phyloP scores from a whole-genome alignment of 1,284 basidiomycete genomes.

The Cryptococcus sp. region DNA sequence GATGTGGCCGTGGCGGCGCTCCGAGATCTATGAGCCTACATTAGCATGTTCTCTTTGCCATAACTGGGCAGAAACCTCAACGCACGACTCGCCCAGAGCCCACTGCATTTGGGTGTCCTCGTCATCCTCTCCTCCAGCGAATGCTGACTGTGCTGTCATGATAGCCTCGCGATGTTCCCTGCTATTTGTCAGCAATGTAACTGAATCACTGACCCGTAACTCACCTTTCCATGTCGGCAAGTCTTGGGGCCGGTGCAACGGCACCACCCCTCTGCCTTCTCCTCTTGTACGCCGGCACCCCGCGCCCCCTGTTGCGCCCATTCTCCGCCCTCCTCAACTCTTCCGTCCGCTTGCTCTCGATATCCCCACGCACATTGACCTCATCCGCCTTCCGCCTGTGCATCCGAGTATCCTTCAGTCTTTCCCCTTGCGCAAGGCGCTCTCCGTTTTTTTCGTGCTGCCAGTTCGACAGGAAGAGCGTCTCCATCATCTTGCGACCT shows the following conservation, averaged over 20 bases:
- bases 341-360: constrained; percentile 31
- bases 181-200: background rate
- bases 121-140: constrained; percentile 25
- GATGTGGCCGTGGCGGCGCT: no score
- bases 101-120: constrained; percentile 37
- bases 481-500: constrained; percentile 70
- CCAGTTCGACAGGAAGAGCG: constrained; percentile 48
- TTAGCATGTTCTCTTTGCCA: background rate
- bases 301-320: constrained; percentile 33
- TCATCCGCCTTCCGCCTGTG: constrained; percentile 33
- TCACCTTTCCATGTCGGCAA: constrained; percentile 25
- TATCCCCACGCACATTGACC: constrained; percentile 27
- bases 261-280: constrained; percentile 39
- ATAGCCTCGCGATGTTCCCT: constrained; percentile 34
- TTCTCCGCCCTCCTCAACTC: constrained; percentile 22
- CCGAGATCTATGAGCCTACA: background rate
- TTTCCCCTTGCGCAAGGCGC: constrained; percentile 28
- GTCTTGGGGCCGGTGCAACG: constrained; percentile 15
- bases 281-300: constrained; percentile 59
- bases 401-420: constrained; percentile 33
- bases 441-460: constrained; percentile 45
- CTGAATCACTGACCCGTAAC: background rate
- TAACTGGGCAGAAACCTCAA: background rate
- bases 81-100: constrained; percentile 34
- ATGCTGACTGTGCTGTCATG: constrained; percentile 40